Base-by-base conservation (phyloP, 371 early-diverging fungal species). In the Haplosporangium sp. region DNA sequence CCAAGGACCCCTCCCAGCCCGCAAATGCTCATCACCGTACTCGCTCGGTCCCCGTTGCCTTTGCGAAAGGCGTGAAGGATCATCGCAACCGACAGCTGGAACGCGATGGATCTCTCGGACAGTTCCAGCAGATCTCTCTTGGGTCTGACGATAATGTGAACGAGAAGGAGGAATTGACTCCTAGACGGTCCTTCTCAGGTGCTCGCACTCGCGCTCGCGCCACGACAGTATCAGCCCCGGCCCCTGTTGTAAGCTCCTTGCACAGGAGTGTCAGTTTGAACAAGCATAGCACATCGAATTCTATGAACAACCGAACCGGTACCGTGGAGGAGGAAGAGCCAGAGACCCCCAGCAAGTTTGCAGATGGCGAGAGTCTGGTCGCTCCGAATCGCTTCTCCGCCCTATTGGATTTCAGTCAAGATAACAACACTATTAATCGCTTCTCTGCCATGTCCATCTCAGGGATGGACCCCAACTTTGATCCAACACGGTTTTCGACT, bases 41-140 rank as follows among this genome's bases (percentile, higher is more conserved):
- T 38, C 76, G 76, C 20, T 76, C 76, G 0, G 76, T 59, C 11
- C 71, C 76, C 2, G 47, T 76, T 23, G 76, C 71, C 4, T 66
- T 70, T 29, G 56, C 70, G 16, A 76, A 76, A 59, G 67, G 71
- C 29, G 71, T 66, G 29, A 66, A 59, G 0, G 76, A 76, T n/a
- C 76, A 76, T 36, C 58, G 71, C 21, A 76, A 59, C 55, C 46
- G 76, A 38, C 67, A 70, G 21, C 46, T 76, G 8, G 71, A 76
- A 41, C 70, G 76, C 5, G 76, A 76, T 37, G 71, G 56, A 29
- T 76, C 76, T 36, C 11, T 76, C 55, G 71, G 76, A n/a, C 76
- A 70, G 38, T 76, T 76, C 55, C 76, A 76, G 59, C 76, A 76
- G 60, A 76, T 76, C 40, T 76, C 76, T 5, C 59, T 76, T 16